Conservation (phyloP, 768 basidiomycete genomes). For the Pulveroboletus sp. region DNA sequence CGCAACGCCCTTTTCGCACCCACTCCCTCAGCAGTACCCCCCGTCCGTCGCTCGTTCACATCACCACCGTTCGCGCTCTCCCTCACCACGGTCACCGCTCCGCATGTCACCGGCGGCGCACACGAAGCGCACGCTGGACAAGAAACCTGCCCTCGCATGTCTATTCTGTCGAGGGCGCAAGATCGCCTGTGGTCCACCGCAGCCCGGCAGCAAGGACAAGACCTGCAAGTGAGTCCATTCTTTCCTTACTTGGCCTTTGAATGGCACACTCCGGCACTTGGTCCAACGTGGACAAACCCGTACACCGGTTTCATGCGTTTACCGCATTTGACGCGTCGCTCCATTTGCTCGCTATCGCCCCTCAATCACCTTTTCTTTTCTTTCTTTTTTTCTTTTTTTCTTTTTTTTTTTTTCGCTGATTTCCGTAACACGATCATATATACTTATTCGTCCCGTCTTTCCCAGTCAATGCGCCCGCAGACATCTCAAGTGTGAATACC, state of each 20-base stretch:
- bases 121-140: constrained; percentile 30
- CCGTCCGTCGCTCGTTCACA: constrained; percentile 14
- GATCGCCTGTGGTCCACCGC: constrained; percentile 63
- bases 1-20: constrained; percentile 6
- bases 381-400: not conserved
- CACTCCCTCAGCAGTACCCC: constrained; percentile 10
- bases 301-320: constrained; percentile 9
- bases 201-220: constrained; percentile 47
- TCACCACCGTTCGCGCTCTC: constrained; percentile 23
- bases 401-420: constrained; percentile 19
- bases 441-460: constrained; percentile 25
- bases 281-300: constrained; percentile 5
- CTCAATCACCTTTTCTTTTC: constrained; percentile 11
- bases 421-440: constrained; percentile 15
- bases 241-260: not conserved
- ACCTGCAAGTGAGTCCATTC: constrained; percentile 58
- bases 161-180: constrained; percentile 64
- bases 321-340: constrained; percentile 8
- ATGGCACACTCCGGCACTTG: not conserved
- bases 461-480: constrained; percentile 69
- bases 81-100: constrained; percentile 19
- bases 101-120: constrained; percentile 23
- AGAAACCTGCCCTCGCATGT: constrained; percentile 61
- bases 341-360: constrained; percentile 10
- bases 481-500: constrained; percentile 66